Base-by-base conservation (phyloP, 2,329 filamentous ascomycete species). In the Graphiopsis chlorocephala region DNA sequence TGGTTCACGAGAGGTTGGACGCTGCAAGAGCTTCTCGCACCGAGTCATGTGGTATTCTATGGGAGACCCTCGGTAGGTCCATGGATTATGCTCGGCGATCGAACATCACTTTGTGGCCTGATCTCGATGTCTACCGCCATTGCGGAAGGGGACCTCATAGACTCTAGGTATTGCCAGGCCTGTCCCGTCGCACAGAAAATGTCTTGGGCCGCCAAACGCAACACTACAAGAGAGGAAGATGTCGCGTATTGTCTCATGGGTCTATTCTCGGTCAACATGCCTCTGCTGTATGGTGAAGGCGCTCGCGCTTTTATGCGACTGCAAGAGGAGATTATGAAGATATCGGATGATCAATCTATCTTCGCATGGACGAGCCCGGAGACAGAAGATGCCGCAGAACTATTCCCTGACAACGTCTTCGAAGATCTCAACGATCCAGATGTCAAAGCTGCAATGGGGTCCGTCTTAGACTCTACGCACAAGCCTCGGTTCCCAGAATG, bases 201-300 rank as follows among this genome's bases (percentile, higher is more conserved):
- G 38, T 65, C 62, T 8, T 71, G 68, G 69, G 68, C 66, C n/a
- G 60, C 69, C 1, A 17, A 45, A 2, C 38, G 68, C 28, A 31
- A 25, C 0, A 70, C 67, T 1, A 70, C 64, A 1, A 35, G 68
- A 7, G n/a, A 33, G 20, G 70, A 71, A 60, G 69, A 71, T 31
- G 35, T 69, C 15, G 69, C 70, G 17, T 71, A 71, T 38, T 69
- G 64, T 4, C 45, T 71, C 15, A 33, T 71, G 17, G 70, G 70
- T 2, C 45, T 71, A 0, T 65, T 71, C 23, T 65, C 57, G 5
- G 53, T 70, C 17, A 66, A 67, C 38, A 68, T 71, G 67, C 66
- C 69, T 0, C 45, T 68, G 23, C 56, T 70, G 0, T 69, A 70
- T 26, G 69, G 69, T 11, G 69, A 70, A 47, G 69, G 69, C 1